Percentiles rank a stretch among this genome's conserved stretches.
Conservation (phyloP, 2,329 filamentous ascomycete genomes). For the Stemphylium beticola region DNA sequence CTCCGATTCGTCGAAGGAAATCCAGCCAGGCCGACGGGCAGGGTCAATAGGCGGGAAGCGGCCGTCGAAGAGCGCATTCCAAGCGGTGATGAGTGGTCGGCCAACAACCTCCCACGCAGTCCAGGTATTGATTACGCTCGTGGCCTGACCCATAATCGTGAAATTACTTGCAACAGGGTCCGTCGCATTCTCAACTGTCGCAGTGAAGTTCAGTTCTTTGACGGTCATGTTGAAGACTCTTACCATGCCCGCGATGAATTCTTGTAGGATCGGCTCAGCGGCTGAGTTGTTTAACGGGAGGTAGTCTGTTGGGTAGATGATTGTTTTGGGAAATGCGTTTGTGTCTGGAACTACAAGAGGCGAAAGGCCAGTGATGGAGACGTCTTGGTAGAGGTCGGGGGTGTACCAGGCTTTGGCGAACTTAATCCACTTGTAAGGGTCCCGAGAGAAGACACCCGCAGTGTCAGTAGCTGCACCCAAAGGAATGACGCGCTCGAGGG, state of each 20-base stretch:
- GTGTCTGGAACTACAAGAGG: slow-evolving; percentile 45
- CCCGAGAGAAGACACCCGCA: slow-evolving; percentile 36
- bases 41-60: slow-evolving; percentile 51
- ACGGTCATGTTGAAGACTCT: slow-evolving; percentile 48
- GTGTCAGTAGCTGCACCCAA: slow-evolving; percentile 34
- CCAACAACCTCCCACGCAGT: slow-evolving; percentile 44
- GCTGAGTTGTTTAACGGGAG: slow-evolving; percentile 50
- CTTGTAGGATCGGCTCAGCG: slow-evolving; percentile 48
- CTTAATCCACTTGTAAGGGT: slow-evolving; percentile 44
- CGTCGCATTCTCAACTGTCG: slow-evolving; percentile 35
- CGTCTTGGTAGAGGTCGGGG: slow-evolving; percentile 42
- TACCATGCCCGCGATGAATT: slow-evolving; percentile 47
- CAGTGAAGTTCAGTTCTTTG: slow-evolving; percentile 48
- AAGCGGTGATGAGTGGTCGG: slow-evolving; percentile 42
- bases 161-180: slow-evolving; percentile 39
- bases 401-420: slow-evolving; percentile 51
- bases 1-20: slow-evolving; percentile 31
- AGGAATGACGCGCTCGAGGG: slow-evolving; percentile 30
- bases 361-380: slow-evolving; percentile 48
- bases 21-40: slow-evolving; percentile 42
- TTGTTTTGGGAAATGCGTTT: slow-evolving; percentile 46
- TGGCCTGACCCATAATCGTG: slow-evolving; percentile 37
- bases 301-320: slow-evolving; percentile 52
- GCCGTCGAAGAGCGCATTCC: slow-evolving; percentile 45
- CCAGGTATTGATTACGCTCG: slow-evolving; percentile 41